These are phyloP conservation scores for Adiantum capillusveneris DNA, from an alignment of 75 land plant species.

Conservation along the genomic window DNA sequence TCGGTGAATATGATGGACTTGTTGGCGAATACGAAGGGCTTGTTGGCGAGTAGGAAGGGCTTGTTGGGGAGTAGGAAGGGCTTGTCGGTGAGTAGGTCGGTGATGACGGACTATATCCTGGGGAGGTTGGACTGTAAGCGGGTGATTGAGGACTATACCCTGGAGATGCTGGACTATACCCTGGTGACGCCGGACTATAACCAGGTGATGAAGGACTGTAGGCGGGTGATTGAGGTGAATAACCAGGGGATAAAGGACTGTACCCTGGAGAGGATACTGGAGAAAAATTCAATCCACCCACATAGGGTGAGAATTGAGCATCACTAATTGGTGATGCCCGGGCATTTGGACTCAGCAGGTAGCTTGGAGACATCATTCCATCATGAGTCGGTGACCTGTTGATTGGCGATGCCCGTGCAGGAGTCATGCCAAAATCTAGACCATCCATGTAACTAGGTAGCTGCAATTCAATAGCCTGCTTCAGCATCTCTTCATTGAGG, in stretches of 20 bases:
- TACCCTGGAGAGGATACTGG: conserved; percentile 44
- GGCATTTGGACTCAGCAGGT: conserved; percentile 61
- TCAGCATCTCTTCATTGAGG: conserved; percentile 75
- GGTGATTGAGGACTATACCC: conserved; percentile 86
- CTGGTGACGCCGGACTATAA: conserved; percentile 87
- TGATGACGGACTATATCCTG: conserved; percentile 67
- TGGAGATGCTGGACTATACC: conserved; percentile 83
- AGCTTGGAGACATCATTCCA: conserved; percentile 80
- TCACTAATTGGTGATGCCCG: conserved; percentile 70
- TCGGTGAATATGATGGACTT: conserved; percentile 38
- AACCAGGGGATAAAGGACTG: conserved; percentile 41
- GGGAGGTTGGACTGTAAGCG: conserved; percentile 76
- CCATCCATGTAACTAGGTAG: conserved; percentile 80
- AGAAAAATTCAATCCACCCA: conserved; percentile 88
- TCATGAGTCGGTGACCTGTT: conserved; percentile 78
- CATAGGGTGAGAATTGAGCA: conserved; percentile 94
- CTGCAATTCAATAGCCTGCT: conserved; percentile 88
- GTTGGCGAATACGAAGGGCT: conserved; percentile 27
- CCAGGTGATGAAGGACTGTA: conserved; percentile 83
- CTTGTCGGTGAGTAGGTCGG: conserved; percentile 53
- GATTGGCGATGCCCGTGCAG: conserved; percentile 53
- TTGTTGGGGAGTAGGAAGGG: conserved; percentile 21
- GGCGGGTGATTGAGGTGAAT: conserved; percentile 67
- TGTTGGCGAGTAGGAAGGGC: conserved; percentile 35
- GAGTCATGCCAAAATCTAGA: conserved; percentile 70